Evolutionary conservation across 2,329 filamentous ascomycete species (phyloP).

Genomic region (Cryphonectria japonica): DNA sequence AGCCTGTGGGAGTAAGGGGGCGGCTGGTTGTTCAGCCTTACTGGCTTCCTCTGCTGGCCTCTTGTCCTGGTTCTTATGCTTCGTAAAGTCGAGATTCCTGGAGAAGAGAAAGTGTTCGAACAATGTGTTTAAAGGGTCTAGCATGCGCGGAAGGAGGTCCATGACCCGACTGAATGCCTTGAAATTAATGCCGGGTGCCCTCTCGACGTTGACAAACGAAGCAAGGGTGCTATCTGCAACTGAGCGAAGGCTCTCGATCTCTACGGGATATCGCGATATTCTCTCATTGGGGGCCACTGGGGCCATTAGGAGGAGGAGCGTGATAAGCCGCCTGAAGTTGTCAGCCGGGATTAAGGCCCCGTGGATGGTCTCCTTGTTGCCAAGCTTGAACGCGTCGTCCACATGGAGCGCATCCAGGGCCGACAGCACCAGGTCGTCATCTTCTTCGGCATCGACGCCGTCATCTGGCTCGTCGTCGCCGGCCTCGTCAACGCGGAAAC

Average conservation of each 20-base stretch:
- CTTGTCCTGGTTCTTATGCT: conserved; percentile 50
- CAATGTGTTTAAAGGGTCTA: conserved; percentile 67
- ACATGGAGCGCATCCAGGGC: conserved; percentile 71
- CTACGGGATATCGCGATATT: conserved; percentile 61
- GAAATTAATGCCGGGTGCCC: conserved; percentile 65
- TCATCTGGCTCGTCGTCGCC: conserved; percentile 42
- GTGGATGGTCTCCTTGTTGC: conserved; percentile 54
- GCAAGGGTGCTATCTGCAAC: conserved; percentile 69
- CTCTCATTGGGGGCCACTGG: conserved; percentile 68
- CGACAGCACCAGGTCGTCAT: conserved; percentile 68
- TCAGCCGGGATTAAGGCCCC: conserved; percentile 74
- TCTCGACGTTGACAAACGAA: conserved; percentile 68
- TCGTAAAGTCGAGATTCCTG: conserved; percentile 69
- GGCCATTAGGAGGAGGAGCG: conserved; percentile 69
- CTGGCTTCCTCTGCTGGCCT: conserved; percentile 17
- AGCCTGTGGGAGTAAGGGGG: conserved; percentile 51
- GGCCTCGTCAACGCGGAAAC: conserved; percentile 52
- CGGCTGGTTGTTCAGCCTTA: conserved; percentile 27
- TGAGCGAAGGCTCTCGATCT: conserved; percentile 61
- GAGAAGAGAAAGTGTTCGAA: conserved; percentile 80
- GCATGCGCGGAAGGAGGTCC: conserved; percentile 66
- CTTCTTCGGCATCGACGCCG: conserved; percentile 43
- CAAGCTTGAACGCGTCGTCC: conserved; percentile 61
- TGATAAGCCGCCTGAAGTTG: conserved; percentile 71
- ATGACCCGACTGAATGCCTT: conserved; percentile 64